These are phyloP conservation scores for Carpinus fangiana DNA, from an alignment of 306 rosid genomes.

Conservation along the genomic window DNA sequence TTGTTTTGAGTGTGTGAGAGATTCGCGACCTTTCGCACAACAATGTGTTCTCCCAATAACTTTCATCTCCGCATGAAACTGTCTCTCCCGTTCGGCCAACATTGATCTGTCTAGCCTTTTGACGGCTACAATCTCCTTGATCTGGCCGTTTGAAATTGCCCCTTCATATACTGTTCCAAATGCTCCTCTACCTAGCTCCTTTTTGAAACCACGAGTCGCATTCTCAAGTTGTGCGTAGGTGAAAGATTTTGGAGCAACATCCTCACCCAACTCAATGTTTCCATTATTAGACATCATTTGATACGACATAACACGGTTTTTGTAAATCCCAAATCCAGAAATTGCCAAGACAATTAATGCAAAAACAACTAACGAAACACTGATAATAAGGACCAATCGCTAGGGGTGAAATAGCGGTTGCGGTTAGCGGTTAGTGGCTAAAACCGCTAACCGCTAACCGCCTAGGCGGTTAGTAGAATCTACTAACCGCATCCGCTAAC, in stretches of 20 bases:
- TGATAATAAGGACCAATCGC: no score
- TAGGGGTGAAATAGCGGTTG: no score
- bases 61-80: background rate
- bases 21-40: no score
- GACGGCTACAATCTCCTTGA: background rate
- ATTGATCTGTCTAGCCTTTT: background rate
- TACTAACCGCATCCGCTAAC: no score
- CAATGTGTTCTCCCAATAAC: background rate
- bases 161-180: background rate
- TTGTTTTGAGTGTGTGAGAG: no score
- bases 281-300: background rate
- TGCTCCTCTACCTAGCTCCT: background rate
- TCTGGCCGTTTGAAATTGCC: background rate
- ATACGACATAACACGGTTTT: background rate
- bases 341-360: background rate
- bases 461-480: no score
- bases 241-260: background rate
- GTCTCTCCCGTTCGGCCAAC: background rate
- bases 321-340: background rate
- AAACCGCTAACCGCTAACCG: no score
- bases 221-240: background rate
- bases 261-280: background rate
- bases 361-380: background rate
- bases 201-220: background rate
- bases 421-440: no score